Conservation (phyloP, 768 basidiomycete genomes). For the Boletus tylopilopsis region DNA sequence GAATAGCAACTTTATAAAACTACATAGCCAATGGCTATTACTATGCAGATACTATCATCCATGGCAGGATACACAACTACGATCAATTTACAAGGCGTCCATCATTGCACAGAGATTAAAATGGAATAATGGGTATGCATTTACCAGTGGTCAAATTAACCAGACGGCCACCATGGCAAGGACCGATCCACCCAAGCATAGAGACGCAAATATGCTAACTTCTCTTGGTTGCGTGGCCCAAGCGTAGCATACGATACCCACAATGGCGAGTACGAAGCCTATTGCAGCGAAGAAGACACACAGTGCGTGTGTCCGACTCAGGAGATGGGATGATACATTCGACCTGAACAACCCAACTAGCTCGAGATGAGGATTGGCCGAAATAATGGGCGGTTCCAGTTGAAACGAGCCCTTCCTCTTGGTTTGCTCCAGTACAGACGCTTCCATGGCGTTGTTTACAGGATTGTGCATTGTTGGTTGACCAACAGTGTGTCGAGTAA, state of each 20-base stretch:
- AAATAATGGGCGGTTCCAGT: conserved; percentile 35
- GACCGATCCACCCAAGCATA: conserved; percentile 36
- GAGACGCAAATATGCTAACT: conserved; percentile 42
- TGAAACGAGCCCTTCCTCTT: conserved; percentile 1
- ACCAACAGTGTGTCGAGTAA: background rate
- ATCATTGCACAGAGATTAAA: too few species aligned
- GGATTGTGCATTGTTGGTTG: background rate
- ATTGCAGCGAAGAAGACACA: conserved; percentile 44
- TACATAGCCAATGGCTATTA: too few species aligned
- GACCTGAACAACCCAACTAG: conserved; percentile 45
- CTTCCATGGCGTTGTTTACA: background rate
- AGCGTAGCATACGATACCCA: conserved; percentile 48
- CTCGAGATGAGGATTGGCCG: conserved; percentile 47
- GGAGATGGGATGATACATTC: conserved; percentile 40
- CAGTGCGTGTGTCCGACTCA: conserved; percentile 46
- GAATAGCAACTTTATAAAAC: too few species aligned
- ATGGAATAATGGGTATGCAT: too few species aligned
- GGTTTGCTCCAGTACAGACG: background rate
- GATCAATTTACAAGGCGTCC: too few species aligned
- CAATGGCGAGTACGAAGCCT: conserved; percentile 49
- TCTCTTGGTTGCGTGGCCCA: conserved; percentile 46
- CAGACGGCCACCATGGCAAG: conserved; percentile 17
- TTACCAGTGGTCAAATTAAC: conserved; percentile 4
- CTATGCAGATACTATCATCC: too few species aligned
- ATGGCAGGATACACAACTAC: too few species aligned